Conservation (phyloP, 208 protist species). For the Tritrichomonas foetus region DNA sequence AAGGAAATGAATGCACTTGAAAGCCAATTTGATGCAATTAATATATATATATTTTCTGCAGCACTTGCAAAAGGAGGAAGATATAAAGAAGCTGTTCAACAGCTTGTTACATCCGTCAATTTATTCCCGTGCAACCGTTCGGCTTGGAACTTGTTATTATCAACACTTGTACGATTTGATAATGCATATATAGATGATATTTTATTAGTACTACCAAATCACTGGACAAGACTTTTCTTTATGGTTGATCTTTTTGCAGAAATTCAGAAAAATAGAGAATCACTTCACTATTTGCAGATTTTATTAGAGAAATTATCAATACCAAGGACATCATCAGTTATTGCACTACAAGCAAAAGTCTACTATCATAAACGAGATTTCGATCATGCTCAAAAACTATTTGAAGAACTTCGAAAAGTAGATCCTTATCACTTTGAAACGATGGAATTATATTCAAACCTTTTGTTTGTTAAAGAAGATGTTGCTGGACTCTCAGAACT, state of each 20-base stretch:
- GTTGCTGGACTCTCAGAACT: neutral
- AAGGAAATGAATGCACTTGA: neutral
- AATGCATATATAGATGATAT: neutral
- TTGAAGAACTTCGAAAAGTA: neutral
- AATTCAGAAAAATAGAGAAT: neutral
- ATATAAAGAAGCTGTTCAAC: neutral
- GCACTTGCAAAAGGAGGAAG: neutral
- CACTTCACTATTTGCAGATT: too few relatives aligned
- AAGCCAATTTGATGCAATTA: neutral
- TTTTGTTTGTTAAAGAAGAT: slow-evolving; percentile 43
- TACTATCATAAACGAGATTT: neutral
- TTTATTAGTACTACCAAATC: neutral
- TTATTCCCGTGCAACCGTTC: neutral
- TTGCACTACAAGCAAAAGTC: neutral
- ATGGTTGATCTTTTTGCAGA: neutral
- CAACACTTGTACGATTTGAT: neutral
- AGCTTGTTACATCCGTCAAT: neutral
- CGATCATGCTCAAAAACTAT: neutral
- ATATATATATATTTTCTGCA: neutral
- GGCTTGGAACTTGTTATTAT: neutral
- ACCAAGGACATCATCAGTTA: neutral
- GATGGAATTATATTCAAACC: slow-evolving; percentile 30
- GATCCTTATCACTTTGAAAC: neutral
- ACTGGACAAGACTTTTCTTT: neutral
- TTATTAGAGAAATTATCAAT: neutral